Evolutionary conservation across 1,139 yeast species (phyloP).

Genomic region (Suhomyces chickasaworum): DNA sequence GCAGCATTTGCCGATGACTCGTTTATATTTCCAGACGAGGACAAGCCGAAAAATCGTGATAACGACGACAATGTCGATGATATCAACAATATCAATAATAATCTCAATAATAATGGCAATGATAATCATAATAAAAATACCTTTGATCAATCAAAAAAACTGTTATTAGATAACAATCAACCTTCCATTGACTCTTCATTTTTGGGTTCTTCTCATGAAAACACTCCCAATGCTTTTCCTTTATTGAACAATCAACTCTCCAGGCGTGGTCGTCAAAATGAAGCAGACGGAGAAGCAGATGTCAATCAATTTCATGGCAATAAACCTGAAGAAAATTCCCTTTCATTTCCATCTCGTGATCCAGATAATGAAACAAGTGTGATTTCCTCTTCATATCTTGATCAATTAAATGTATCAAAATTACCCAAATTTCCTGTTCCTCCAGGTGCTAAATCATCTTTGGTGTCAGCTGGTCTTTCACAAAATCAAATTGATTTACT

Average conservation of each 20-base stretch:
- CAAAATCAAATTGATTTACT: constrained; percentile 71
- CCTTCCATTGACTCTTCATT: constrained; percentile 9
- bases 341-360: not conserved
- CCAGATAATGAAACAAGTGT: not conserved
- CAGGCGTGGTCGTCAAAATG: not conserved
- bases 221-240: constrained; percentile 6
- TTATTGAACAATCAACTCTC: constrained; percentile 3
- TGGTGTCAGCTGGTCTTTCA: constrained; percentile 64
- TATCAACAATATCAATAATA: not conserved
- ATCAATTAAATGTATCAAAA: constrained; percentile 23
- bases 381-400: constrained; percentile 11
- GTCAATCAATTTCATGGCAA: not conserved
- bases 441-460: constrained; percentile 64
- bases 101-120: constrained; percentile 1
- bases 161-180: constrained; percentile 1
- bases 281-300: not conserved
- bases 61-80: constrained; percentile 16
- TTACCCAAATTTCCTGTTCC: constrained; percentile 70
- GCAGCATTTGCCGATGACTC: constrained; percentile 82
- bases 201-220: constrained; percentile 10
- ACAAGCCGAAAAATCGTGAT: constrained; percentile 48
- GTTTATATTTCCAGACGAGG: constrained; percentile 78
- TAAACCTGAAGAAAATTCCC: not conserved
- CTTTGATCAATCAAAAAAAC: not conserved
- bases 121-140: not conserved